A percentile compares a stretch with the other conserved stretches of the same genome.
These are phyloP conservation scores for Centrapalus pauciflorus DNA, from an alignment of 129 eudicot genomes.

Conservation along the genomic window DNA sequence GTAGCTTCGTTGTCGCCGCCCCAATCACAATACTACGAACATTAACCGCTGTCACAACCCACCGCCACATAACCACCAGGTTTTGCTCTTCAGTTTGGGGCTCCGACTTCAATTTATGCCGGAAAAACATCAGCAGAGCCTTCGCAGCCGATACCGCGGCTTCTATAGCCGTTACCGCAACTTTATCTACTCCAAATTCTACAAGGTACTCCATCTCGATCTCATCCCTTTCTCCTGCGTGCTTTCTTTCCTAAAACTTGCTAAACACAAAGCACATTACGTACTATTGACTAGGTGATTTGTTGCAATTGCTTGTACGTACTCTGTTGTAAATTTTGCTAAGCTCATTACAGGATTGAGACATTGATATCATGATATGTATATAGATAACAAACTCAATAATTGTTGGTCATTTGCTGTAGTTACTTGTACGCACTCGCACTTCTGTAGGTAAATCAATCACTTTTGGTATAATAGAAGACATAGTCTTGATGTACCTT, in stretches of 20 bases:
- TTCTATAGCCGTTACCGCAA: slow-evolving; percentile 21
- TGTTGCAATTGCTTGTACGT: neutral
- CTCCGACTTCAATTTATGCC: slow-evolving; percentile 8
- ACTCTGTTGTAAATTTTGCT: neutral
- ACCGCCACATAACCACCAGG: slow-evolving; percentile 4
- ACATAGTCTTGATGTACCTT: too few relatives aligned
- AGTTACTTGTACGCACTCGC: too few relatives aligned
- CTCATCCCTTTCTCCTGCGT: neutral
- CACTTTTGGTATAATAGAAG: too few relatives aligned
- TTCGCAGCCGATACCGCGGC: slow-evolving; percentile 30
- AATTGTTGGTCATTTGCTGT: too few relatives aligned
- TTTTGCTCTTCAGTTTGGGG: slow-evolving; percentile 19
- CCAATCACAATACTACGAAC: slow-evolving; percentile 28
- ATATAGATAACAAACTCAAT: neutral
- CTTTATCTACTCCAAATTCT: slow-evolving; percentile 11
- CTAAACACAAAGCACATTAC: neutral
- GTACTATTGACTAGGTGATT: neutral
- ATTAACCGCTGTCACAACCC: slow-evolving; percentile 21
- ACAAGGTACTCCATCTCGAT: slow-evolving; percentile 33
- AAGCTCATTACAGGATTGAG: neutral
- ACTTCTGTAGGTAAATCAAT: too few relatives aligned
- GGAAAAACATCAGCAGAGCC: slow-evolving; percentile 11
- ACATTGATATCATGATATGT: neutral
- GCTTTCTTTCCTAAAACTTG: neutral
- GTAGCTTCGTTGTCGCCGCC: slow-evolving; percentile 19